A percentile compares a stretch with the other conserved stretches of the same genome.
Conservation (phyloP, 2,329 filamentous ascomycete genomes). For the Cladosporium sp. region DNA sequence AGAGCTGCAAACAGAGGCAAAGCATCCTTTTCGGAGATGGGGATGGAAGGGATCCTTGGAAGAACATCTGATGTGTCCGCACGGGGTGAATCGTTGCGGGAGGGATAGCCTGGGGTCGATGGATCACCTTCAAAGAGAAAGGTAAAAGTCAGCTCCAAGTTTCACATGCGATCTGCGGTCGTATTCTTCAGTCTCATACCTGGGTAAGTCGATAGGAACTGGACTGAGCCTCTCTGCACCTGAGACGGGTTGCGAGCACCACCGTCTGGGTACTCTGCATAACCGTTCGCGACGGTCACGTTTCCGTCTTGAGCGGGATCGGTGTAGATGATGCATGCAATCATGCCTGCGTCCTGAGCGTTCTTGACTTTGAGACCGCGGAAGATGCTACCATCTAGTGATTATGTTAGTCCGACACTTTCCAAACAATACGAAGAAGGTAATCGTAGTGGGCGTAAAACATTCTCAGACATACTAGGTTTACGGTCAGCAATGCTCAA, state of each 20-base stretch:
- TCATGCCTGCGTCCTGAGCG: conserved; percentile 42
- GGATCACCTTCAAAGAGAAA: conserved; percentile 65
- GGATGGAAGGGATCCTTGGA: conserved; percentile 79
- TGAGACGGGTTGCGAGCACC: conserved; percentile 47
- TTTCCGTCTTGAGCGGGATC: conserved; percentile 51
- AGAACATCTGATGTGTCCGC: conserved; percentile 64
- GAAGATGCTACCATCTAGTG: conserved; percentile 22
- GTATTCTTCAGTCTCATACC: conserved; percentile 19
- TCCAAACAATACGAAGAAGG: neutral
- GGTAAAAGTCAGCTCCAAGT: conserved; percentile 49
- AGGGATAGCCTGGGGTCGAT: conserved; percentile 83
- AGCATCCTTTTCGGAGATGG: conserved; percentile 80
- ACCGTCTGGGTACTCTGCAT: conserved; percentile 44
- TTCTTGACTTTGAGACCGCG: conserved; percentile 52
- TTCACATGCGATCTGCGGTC: neutral
- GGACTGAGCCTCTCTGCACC: conserved; percentile 49
- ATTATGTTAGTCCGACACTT: neutral
- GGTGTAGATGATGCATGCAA: conserved; percentile 48
- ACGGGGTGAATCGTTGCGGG: conserved; percentile 74
- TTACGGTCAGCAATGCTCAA: neutral
- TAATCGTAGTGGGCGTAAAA: neutral
- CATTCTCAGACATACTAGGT: neutral
- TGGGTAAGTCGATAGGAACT: conserved; percentile 60
- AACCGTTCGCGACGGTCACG: conserved; percentile 48
- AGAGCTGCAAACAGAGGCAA: conserved; percentile 77